Evolutionary conservation across 345 rosid genomes (phyloP), one percentile per base, ranked within the genome.

Genomic region (Conringia planisiliqua): DNA sequence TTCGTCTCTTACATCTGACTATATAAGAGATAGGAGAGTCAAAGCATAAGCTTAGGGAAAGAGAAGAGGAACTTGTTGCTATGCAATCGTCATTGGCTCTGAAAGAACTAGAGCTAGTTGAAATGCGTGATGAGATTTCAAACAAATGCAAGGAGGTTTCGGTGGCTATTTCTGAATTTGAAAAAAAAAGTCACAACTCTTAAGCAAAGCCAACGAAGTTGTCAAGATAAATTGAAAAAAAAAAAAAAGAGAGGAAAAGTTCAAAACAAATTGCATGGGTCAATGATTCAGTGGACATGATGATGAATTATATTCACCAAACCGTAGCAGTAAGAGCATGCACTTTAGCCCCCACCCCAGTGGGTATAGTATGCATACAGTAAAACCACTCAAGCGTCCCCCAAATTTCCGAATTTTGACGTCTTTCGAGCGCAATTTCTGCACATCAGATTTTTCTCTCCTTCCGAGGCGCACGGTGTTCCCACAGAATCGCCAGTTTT

Each of bases 1-100:
- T 66, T 63, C 84, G 12, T 83, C 98, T 38, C 63, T 96, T 27
- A 76, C 90, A 46, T 90, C 99, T 29, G 98, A 92, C 77, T 88
- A n/a, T n/a, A n/a, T n/a, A n/a, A n/a, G 88, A 84, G 82, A 82
- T 89, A 7, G 90, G 86, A 64, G 87, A 84, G 27, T 82, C 89
- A 44, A 91, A 84, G 79, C 70, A 82, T 80, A 76, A 30, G 51
- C 76, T 88, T 5, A 80, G 70, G 78, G 91, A 86, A 50, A 82
- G 83, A 64, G 96, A 87, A 33, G 74, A 72, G 71, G 86, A 83
- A 62, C 78, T 85, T 62, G 59, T 71, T 26, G 79, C 87, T 14
- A 77, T 83, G 70, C 83, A 72, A 22, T 76, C 86, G 35, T 74
- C 90, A 3, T 60, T 84, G 33, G 60, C 78, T 71, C 63, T 75